Evolutionary conservation across 192 early-diverging fungal species (phyloP), one percentile per base, ranked within the genome.

Genomic region (Backusella australiensis): DNA sequence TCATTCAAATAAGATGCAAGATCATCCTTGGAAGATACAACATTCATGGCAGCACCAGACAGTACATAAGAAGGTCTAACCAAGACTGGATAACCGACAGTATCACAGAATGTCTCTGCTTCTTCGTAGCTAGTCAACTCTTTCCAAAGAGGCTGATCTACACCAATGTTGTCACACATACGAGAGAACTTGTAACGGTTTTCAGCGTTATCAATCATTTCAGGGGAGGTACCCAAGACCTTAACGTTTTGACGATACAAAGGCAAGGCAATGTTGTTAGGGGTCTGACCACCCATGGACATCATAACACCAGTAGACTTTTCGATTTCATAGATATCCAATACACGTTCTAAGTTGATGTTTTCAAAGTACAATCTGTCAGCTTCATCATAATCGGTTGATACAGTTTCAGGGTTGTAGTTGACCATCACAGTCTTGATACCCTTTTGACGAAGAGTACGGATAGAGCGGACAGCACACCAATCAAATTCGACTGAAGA

Each of bases 401-500:
- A 96, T 32, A 99, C 98, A 8, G 98, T 99, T 82, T 99, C 98
- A 19, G 98, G 98, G 82, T 99, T 99, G 86, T 98, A 99, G 90
- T 99, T 99, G 78, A 99, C 87, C 98, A 99, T 99, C 80, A 99
- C 87, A 17, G 98, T 98, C 89, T 99, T 97, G 87, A 91, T 85
- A 15, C 91, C 89, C 76, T 87, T 87, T 67, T 91, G 88, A 70
- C 96, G 94, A 53, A 99, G 90, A 38, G 96, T 95, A 72, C 96
- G 94, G 74, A 99, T 97, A 69, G 95, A 93, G 42, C 94, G 91
- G 65, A 99, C 98, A 44, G 94, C 98, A 79, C 98, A 99, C 98
- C 98, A 98, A 82, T 99, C 96, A 83, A 98, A 98, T 85, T 99
- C 96, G 8, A 98, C 96, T 74, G 95, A 97, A n/a, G 91, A 93